phyloP scores from a whole-genome alignment of 768 basidiomycete genomes.

The Hemileccinum rubropunctum region DNA sequence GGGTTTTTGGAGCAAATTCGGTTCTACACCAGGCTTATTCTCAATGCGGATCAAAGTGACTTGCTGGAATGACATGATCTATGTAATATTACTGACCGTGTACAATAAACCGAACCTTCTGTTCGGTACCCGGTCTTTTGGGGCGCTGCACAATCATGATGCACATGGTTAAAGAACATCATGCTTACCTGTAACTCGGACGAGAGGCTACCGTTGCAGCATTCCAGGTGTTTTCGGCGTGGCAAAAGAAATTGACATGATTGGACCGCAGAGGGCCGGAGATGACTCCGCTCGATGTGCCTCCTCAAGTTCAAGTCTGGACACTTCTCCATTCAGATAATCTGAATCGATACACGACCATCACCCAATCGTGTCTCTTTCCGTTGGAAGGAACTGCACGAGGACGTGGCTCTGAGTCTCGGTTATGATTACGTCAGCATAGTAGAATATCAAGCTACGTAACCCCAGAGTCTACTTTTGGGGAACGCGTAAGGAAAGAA shows the following conservation, averaged over 20 bases:
- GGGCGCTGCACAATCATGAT: neutral
- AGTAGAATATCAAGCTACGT: conserved; percentile 20
- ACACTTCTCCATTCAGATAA: conserved; percentile 8
- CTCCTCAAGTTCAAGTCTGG: conserved; percentile 10
- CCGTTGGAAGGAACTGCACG: neutral
- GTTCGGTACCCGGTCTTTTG: neutral
- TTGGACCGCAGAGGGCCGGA: conserved; percentile 14
- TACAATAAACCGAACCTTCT: too few relatives aligned
- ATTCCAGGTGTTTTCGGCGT: too few relatives aligned
- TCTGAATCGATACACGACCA: conserved; percentile 11
- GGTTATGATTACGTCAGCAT: neutral
- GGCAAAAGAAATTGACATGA: neutral
- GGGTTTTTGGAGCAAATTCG: conserved; percentile 31
- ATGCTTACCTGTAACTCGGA: too few relatives aligned
- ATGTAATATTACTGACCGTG: too few relatives aligned
- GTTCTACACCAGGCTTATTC: conserved; percentile 32
- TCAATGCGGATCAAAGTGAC: conserved; percentile 31
- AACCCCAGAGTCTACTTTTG: conserved; percentile 33
- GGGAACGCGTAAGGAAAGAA: conserved; percentile 21
- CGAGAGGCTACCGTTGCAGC: too few relatives aligned
- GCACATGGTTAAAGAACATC: neutral
- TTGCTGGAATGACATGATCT: conserved; percentile 11
- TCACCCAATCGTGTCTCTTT: too few relatives aligned
- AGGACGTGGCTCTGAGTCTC: too few relatives aligned
- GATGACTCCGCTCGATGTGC: conserved; percentile 23